These are phyloP conservation scores for Eucalyptus camaldulensis DNA, from an alignment of 345 rosid genomes.

Conservation along the genomic window DNA sequence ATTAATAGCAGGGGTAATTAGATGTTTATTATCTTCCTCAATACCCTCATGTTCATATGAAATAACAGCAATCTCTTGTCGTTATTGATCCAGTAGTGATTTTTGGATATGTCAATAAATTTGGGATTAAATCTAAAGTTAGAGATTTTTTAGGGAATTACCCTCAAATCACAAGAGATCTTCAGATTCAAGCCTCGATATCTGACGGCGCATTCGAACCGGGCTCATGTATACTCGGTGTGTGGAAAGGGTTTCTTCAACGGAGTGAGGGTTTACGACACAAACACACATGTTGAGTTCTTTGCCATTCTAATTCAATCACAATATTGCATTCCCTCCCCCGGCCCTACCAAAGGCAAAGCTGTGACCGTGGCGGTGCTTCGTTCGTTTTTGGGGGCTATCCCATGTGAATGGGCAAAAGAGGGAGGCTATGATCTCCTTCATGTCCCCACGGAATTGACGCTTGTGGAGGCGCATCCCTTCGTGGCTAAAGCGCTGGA, in stretches of 20 bases:
- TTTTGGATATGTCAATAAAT: neutral
- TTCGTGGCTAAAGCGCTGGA: neutral
- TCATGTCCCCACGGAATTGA: neutral
- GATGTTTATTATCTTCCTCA: neutral
- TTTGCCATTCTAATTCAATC: neutral
- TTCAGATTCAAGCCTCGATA: accelerated
- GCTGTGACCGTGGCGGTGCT: neutral
- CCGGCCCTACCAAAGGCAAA: neutral
- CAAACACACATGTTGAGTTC: neutral
- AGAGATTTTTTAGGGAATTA: neutral
- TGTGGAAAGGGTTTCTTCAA: neutral
- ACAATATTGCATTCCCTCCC: neutral
- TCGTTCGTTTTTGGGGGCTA: neutral
- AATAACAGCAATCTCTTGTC: neutral
- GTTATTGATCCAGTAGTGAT: neutral
- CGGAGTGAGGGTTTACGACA: neutral
- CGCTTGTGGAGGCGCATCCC: neutral
- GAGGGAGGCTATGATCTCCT: neutral
- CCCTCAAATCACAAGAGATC: neutral
- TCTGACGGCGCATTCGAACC: accelerated
- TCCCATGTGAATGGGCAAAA: neutral
- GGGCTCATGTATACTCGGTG: neutral
- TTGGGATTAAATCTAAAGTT: neutral
- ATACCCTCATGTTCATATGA: accelerated
- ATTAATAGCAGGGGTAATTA: neutral